Conservation (phyloP, 2,329 filamentous ascomycete species). For the Leptosphaerulina australis region DNA sequence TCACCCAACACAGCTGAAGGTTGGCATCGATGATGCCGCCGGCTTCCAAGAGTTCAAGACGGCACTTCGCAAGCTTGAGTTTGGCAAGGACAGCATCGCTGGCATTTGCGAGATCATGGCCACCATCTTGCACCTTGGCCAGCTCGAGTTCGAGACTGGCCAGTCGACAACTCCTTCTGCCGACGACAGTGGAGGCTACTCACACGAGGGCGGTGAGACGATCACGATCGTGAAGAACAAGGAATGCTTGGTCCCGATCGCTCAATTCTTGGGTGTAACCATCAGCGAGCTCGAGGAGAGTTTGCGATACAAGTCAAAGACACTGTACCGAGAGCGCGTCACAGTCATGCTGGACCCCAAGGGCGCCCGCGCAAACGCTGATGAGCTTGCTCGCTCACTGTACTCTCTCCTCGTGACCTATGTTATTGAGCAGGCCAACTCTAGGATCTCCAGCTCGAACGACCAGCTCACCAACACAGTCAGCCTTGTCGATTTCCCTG, state of each 20-base stretch:
- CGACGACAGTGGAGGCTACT: conserved; percentile 95
- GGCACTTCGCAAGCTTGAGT: conserved; percentile 90
- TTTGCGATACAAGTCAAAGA: conserved; percentile 95
- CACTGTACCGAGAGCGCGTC: conserved; percentile 93
- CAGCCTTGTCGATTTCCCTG: conserved; percentile 94
- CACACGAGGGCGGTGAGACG: conserved; percentile 87
- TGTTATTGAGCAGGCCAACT: conserved; percentile 91
- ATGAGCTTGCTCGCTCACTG: conserved; percentile 89
- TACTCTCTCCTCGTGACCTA: conserved; percentile 95
- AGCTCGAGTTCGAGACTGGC: conserved; percentile 88
- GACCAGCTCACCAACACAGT: conserved; percentile 92
- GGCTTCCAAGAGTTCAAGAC: conserved; percentile 98
- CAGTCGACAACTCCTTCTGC: conserved; percentile 77
- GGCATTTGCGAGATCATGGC: conserved; percentile 96
- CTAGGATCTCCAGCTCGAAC: conserved; percentile 83
- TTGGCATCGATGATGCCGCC: conserved; percentile 93
- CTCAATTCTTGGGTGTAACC: conserved; percentile 91
- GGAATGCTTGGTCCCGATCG: conserved; percentile 82
- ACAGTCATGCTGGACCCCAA: conserved; percentile 96
- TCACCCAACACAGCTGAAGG: conserved; percentile 94
- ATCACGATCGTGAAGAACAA: conserved; percentile 92
- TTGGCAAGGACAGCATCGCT: conserved; percentile 89
- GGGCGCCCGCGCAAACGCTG: conserved; percentile 87
- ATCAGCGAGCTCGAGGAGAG: conserved; percentile 83
- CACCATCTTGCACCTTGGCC: conserved; percentile 93